Evolutionary conservation across 768 basidiomycete genomes (phyloP).

Genomic region (Termitomyces sp.): DNA sequence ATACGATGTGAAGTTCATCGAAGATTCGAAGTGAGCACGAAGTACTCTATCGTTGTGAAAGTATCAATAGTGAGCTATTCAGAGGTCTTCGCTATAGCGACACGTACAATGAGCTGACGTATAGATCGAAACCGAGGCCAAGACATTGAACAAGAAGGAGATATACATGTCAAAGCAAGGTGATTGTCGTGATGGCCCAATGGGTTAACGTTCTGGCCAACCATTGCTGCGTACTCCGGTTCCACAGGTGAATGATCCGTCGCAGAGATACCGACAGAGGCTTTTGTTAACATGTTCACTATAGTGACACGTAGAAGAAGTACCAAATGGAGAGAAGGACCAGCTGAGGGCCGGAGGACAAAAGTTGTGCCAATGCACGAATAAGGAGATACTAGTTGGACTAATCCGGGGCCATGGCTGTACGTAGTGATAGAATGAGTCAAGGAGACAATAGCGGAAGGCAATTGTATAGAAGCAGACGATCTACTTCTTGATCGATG

Average conservation of each 20-base stretch:
- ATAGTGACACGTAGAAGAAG: background rate
- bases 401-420: background rate
- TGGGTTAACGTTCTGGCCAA: background rate
- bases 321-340: background rate
- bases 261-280: background rate
- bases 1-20: background rate
- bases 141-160: background rate
- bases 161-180: background rate
- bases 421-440: background rate
- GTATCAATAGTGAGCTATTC: no score
- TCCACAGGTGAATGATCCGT: background rate
- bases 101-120: background rate
- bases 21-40: background rate
- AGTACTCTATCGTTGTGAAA: no score
- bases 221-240: no score
- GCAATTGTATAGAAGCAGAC: background rate
- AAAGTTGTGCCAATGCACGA: background rate
- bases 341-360: no score
- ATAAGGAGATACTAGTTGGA: background rate
- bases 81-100: no score
- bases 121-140: background rate
- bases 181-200: background rate
- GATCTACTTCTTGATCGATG: background rate
- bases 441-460: background rate
- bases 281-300: background rate